Evolutionary conservation across 352 stramenopile species (phyloP).

Genomic region (Phytophthora hybrid): DNA sequence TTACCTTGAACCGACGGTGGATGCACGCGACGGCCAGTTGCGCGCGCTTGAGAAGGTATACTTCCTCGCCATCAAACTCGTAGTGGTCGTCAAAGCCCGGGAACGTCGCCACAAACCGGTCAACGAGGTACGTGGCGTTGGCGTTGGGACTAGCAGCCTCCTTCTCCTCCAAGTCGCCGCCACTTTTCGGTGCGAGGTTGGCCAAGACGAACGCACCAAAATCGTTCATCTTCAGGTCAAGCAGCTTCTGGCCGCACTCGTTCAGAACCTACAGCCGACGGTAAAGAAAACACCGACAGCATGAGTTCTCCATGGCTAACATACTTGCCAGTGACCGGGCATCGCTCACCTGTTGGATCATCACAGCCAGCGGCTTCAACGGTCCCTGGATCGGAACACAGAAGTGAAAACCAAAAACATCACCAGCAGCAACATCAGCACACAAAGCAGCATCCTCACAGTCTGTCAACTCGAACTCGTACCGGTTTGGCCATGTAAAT

Average conservation of each 20-base stretch:
- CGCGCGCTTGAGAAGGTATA: conserved; percentile 78
- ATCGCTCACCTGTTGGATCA: conserved; percentile 50
- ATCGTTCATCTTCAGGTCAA: conserved; percentile 60
- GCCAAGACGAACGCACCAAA: conserved; percentile 82
- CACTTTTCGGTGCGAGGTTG: conserved; percentile 43
- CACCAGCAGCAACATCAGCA: conserved; percentile 1
- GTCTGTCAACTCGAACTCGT: neutral
- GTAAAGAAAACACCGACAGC: neutral
- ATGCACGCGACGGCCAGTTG: conserved; percentile 65
- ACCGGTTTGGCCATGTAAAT: conserved; percentile 88
- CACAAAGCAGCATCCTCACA: neutral
- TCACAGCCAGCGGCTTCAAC: conserved; percentile 70
- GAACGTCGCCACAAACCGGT: conserved; percentile 65
- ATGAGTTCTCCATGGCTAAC: neutral
- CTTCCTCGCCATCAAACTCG: conserved; percentile 51
- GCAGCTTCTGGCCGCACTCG: conserved; percentile 64
- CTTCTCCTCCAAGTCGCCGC: conserved; percentile 29
- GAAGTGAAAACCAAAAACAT: neutral
- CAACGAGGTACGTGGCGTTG: conserved; percentile 63
- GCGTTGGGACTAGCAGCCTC: conserved; percentile 21
- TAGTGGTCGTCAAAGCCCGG: conserved; percentile 77
- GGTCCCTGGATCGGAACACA: conserved; percentile 52
- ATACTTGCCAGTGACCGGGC: neutral
- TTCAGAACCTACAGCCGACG: conserved; percentile 54
- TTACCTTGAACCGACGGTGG: conserved; percentile 76